phyloP scores from a whole-genome alignment of 768 basidiomycete genomes.

The Chalciporus chontae region DNA sequence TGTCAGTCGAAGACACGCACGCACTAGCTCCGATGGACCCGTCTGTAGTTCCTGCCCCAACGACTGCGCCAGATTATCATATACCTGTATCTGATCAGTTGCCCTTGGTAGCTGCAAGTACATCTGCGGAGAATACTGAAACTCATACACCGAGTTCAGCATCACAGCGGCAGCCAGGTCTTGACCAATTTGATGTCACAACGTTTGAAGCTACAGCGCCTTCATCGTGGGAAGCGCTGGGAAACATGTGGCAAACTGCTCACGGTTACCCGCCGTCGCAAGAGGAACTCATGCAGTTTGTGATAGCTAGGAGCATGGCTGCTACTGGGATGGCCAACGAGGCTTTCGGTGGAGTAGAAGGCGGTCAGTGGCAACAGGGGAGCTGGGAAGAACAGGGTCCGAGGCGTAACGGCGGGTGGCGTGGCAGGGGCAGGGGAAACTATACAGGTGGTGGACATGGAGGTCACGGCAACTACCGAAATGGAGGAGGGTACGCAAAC shows the following conservation, averaged over 20 bases:
- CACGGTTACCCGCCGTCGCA: constrained; percentile 66
- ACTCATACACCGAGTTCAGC: constrained; percentile 33
- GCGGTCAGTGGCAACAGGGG: constrained; percentile 23
- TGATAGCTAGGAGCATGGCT: constrained; percentile 41
- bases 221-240: constrained; percentile 76
- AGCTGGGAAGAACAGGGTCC: constrained; percentile 31
- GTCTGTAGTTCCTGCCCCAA: constrained; percentile 41
- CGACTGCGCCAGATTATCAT: constrained; percentile 47
- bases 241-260: constrained; percentile 71
- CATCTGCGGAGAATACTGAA: constrained; percentile 45
- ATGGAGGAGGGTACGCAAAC: constrained; percentile 35
- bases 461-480: constrained; percentile 48
- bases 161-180: constrained; percentile 41
- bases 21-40: constrained; percentile 31
- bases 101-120: constrained; percentile 52
- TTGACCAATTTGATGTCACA: constrained; percentile 67
- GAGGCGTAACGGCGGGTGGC: constrained; percentile 35
- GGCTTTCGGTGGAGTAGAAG: constrained; percentile 17
- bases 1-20: constrained; percentile 24
- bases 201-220: constrained; percentile 74
- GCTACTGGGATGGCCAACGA: constrained; percentile 12
- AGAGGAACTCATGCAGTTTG: constrained; percentile 74
- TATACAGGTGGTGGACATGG: constrained; percentile 29
- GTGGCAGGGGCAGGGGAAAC: constrained; percentile 35
- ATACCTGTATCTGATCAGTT: constrained; percentile 38